Conservation (phyloP, 192 early-diverging fungal genomes). For the Geranomyces michiganensis region DNA sequence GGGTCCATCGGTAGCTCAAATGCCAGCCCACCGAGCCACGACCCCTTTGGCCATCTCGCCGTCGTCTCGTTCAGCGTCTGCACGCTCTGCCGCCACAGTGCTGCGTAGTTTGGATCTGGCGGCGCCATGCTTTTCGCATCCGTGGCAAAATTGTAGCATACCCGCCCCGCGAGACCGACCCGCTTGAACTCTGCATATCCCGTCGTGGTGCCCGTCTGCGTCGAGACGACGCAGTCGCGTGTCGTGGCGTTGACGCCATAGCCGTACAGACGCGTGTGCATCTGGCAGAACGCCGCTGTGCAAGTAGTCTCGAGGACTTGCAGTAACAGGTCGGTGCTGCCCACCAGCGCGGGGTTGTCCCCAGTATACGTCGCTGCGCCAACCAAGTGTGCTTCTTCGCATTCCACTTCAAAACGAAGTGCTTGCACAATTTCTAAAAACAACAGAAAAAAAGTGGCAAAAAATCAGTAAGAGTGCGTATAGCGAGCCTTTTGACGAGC, state of each 20-base stretch:
- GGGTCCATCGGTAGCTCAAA: constrained; percentile 3
- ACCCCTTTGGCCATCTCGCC: not conserved
- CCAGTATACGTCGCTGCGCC: not conserved
- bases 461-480: no score
- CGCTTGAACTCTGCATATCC: not conserved
- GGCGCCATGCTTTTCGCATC: not conserved
- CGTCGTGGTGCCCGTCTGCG: not conserved
- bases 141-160: not conserved
- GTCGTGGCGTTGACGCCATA: not conserved
- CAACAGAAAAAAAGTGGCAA: not conserved
- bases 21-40: not conserved
- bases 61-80: not conserved
- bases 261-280: not conserved
- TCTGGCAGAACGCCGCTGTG: no score
- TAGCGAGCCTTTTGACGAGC: no score
- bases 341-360: not conserved
- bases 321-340: not conserved
- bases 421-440: not conserved
- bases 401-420: not conserved
- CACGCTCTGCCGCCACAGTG: not conserved
- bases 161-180: not conserved
- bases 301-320: no score
- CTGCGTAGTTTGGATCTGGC: not conserved
- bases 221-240: not conserved
- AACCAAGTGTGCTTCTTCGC: not conserved